phyloP scores from a whole-genome alignment of 2,329 filamentous ascomycete species.

The Neopestalotiopsis rosae region DNA sequence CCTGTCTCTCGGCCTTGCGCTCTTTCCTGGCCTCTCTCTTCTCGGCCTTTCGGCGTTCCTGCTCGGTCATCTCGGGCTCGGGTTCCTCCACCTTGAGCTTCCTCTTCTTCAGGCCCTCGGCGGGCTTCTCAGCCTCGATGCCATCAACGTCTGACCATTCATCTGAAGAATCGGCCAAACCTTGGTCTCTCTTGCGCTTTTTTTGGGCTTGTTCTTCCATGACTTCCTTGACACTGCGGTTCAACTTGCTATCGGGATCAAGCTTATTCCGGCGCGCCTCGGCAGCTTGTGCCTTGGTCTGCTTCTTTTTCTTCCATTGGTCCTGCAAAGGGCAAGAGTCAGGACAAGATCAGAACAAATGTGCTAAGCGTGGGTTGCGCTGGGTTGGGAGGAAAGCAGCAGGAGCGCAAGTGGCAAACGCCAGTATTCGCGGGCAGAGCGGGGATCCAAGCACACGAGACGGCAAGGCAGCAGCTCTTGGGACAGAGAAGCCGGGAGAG shows the following conservation, averaged over 20 bases:
- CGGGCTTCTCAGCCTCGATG: slow-evolving; percentile 64
- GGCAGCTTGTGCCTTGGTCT: slow-evolving; percentile 86
- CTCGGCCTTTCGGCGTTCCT: slow-evolving; percentile 51
- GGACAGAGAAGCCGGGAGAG: background rate
- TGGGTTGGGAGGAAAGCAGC: background rate
- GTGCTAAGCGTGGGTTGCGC: background rate
- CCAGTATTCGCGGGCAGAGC: too few relatives aligned
- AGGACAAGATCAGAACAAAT: slow-evolving; percentile 24
- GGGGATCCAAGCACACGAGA: background rate
- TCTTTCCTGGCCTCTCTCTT: slow-evolving; percentile 56
- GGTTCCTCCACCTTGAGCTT: slow-evolving; percentile 57
- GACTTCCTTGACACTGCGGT: slow-evolving; percentile 86
- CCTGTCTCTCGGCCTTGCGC: slow-evolving; percentile 45
- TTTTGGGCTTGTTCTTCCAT: slow-evolving; percentile 80
- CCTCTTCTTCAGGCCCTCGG: slow-evolving; percentile 67
- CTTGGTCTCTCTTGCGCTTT: slow-evolving; percentile 73
- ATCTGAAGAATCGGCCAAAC: slow-evolving; percentile 52
- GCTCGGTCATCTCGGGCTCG: slow-evolving; percentile 41
- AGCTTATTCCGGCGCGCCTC: slow-evolving; percentile 87
- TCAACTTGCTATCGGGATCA: slow-evolving; percentile 82
- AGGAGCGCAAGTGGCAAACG: background rate
- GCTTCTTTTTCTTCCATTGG: slow-evolving; percentile 95
- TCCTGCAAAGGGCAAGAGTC: slow-evolving; percentile 60
- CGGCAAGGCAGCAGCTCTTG: background rate
- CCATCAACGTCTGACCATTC: slow-evolving; percentile 52